Percentiles rank a stretch among this genome's conserved stretches.
Evolutionary conservation across 208 protist genomes (phyloP).

Genomic region (Crithidia brevicula): DNA sequence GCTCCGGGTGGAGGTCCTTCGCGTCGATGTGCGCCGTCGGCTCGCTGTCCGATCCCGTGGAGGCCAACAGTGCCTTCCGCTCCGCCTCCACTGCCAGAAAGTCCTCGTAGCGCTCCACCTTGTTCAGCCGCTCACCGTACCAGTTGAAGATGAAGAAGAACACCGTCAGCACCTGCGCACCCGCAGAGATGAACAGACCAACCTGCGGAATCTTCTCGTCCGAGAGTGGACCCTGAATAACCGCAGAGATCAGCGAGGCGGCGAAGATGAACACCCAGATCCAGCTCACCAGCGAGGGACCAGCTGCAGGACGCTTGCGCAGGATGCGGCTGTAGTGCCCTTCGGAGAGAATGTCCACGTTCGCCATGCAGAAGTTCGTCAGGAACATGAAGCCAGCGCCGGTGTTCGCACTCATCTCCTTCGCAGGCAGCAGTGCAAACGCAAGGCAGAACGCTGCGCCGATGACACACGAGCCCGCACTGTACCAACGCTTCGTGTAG

Average conservation of each 20-base stretch:
- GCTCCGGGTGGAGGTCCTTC: conserved; percentile 15
- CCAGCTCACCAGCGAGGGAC: conserved; percentile 60
- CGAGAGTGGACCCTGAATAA: conserved; percentile 54
- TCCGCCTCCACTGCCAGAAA: conserved; percentile 21
- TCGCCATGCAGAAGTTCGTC: conserved; percentile 54
- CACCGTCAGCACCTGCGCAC: conserved; percentile 44
- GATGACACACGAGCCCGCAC: conserved; percentile 44
- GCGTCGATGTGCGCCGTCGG: background rate
- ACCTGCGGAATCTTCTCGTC: conserved; percentile 44
- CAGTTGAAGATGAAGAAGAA: conserved; percentile 72
- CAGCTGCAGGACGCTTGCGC: conserved; percentile 37
- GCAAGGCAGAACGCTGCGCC: conserved; percentile 42
- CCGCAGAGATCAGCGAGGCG: conserved; percentile 41
- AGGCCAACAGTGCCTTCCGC: background rate
- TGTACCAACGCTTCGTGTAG: conserved; percentile 76
- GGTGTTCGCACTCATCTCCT: conserved; percentile 32
- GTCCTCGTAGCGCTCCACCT: conserved; percentile 48
- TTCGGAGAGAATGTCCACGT: conserved; percentile 75
- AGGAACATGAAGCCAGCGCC: conserved; percentile 60
- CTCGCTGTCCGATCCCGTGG: background rate
- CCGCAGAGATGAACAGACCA: conserved; percentile 48
- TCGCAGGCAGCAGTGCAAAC: conserved; percentile 47
- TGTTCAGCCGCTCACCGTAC: conserved; percentile 62
- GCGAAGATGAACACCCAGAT: conserved; percentile 65
- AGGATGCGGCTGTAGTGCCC: conserved; percentile 76